Evolutionary conservation across 768 basidiomycete genomes (phyloP).

Genomic region (Lactarius deliciosus): DNA sequence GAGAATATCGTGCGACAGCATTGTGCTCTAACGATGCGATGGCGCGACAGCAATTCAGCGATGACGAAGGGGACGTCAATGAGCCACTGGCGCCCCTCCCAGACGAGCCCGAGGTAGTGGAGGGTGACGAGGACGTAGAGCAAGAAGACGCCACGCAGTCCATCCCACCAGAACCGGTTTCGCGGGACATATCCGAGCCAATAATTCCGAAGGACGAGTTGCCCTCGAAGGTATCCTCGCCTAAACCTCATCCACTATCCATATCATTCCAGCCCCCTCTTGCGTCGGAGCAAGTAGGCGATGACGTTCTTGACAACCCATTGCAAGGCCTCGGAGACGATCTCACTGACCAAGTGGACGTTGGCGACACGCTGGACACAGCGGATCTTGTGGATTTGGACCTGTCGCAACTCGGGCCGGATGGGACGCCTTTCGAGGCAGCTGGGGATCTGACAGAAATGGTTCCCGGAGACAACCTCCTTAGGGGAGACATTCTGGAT

Average conservation of each 20-base stretch:
- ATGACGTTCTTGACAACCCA: constrained; percentile 46
- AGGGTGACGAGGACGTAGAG: constrained; percentile 75
- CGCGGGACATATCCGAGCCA: constrained; percentile 42
- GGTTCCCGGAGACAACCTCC: constrained; percentile 49
- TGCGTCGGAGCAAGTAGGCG: constrained; percentile 33
- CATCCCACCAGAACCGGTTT: constrained; percentile 41
- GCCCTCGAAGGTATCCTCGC: constrained; percentile 63
- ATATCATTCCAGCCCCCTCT: constrained; percentile 50
- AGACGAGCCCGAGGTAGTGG: constrained; percentile 71
- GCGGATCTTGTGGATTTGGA: constrained; percentile 53
- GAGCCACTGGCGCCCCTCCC: constrained; percentile 81
- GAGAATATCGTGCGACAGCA: neutral
- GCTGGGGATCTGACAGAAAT: constrained; percentile 58
- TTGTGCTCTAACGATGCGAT: constrained; percentile 12
- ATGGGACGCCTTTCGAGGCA: constrained; percentile 56
- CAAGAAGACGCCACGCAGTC: constrained; percentile 55
- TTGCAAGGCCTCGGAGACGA: constrained; percentile 54
- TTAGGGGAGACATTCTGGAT: constrained; percentile 64
- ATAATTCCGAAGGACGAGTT: constrained; percentile 44
- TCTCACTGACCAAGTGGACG: constrained; percentile 43
- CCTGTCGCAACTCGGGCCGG: constrained; percentile 63
- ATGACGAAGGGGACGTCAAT: constrained; percentile 77
- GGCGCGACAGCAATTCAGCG: constrained; percentile 71
- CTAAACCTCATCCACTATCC: constrained; percentile 64
- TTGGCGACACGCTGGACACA: constrained; percentile 32